Percentiles rank a stretch among this genome's conserved stretches.
phyloP scores from a whole-genome alignment of 2,329 filamentous ascomycete species.

The Hypoxylon sp. region DNA sequence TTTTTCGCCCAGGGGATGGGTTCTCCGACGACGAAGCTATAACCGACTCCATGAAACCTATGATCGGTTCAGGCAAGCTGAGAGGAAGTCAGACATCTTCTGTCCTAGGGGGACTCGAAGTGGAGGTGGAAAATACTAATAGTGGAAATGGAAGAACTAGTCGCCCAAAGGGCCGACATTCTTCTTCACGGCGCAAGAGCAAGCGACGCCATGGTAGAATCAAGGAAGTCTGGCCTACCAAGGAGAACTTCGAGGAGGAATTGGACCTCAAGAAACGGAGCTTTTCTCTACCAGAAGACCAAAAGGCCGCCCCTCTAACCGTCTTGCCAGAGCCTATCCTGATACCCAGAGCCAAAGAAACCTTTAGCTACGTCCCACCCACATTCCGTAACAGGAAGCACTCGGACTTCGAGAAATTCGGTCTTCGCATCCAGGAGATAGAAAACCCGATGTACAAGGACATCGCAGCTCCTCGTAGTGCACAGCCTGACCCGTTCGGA shows the following conservation, averaged over 20 bases:
- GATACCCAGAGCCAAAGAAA: background rate
- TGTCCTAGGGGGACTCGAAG: slow-evolving; percentile 37
- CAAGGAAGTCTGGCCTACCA: slow-evolving; percentile 44
- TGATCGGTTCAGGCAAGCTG: slow-evolving; percentile 39
- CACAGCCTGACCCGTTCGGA: background rate
- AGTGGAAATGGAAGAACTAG: background rate
- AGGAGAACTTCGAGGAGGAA: slow-evolving; percentile 41
- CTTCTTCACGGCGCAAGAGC: slow-evolving; percentile 8
- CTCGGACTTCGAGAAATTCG: slow-evolving; percentile 41
- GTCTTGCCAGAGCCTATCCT: slow-evolving; percentile 1
- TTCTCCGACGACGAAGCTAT: slow-evolving; percentile 44
- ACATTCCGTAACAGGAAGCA: slow-evolving; percentile 24
- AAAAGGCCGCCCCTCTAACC: slow-evolving; percentile 7
- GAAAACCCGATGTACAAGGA: background rate
- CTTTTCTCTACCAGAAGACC: background rate
- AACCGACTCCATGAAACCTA: slow-evolving; percentile 34
- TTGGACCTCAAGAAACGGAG: slow-evolving; percentile 13
- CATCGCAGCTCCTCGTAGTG: background rate
- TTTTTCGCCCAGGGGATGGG: slow-evolving; percentile 43
- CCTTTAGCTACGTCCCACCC: background rate
- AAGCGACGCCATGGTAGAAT: slow-evolving; percentile 12
- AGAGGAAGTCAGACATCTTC: slow-evolving; percentile 33
- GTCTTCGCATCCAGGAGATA: slow-evolving; percentile 11
- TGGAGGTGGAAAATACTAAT: slow-evolving; percentile 25
- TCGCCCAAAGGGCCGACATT: slow-evolving; percentile 8